Percentiles rank a stretch among this genome's conserved stretches.
Evolutionary conservation across 2,329 filamentous ascomycete genomes (phyloP).

Genomic region (Arthrobotrys sphaeroides): DNA sequence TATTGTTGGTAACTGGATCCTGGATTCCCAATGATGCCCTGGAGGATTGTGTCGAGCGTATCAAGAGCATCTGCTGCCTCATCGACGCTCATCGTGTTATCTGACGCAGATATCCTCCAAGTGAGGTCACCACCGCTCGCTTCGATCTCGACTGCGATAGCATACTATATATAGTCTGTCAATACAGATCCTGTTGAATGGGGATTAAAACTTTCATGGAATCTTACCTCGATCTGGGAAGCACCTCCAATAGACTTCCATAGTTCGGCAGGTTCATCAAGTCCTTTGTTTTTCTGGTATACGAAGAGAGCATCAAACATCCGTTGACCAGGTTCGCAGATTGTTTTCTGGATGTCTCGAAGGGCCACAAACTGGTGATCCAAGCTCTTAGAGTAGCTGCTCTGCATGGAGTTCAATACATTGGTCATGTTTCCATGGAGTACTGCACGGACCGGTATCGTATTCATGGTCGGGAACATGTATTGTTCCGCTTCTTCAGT

Average conservation of each 20-base stretch:
- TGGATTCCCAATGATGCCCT: conserved; percentile 29
- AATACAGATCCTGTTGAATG: conserved; percentile 66
- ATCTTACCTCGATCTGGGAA: conserved; percentile 72
- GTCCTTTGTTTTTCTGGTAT: conserved; percentile 68
- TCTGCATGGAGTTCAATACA: conserved; percentile 78
- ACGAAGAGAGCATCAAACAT: conserved; percentile 74
- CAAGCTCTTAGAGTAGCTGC: conserved; percentile 72
- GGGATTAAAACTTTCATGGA: conserved; percentile 68
- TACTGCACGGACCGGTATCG: conserved; percentile 76
- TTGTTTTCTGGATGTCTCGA: conserved; percentile 70
- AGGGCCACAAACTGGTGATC: conserved; percentile 81
- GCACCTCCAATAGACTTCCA: conserved; percentile 72
- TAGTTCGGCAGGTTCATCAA: conserved; percentile 60
- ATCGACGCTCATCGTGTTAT: conserved; percentile 66
- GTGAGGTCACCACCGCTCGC: conserved; percentile 66
- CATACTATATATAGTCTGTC: conserved; percentile 35
- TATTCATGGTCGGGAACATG: conserved; percentile 93
- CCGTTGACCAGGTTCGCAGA: conserved; percentile 63
- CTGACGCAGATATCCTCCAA: conserved; percentile 76
- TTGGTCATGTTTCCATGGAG: conserved; percentile 73
- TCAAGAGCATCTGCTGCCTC: conserved; percentile 54
- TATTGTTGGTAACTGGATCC: not conserved
- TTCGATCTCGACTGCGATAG: conserved; percentile 74
- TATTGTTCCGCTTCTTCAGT: conserved; percentile 73
- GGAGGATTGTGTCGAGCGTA: conserved; percentile 35